Evolutionary conservation across 1,284 basidiomycete species (phyloP).

Genomic region (Takashimella tepidaria): DNA sequence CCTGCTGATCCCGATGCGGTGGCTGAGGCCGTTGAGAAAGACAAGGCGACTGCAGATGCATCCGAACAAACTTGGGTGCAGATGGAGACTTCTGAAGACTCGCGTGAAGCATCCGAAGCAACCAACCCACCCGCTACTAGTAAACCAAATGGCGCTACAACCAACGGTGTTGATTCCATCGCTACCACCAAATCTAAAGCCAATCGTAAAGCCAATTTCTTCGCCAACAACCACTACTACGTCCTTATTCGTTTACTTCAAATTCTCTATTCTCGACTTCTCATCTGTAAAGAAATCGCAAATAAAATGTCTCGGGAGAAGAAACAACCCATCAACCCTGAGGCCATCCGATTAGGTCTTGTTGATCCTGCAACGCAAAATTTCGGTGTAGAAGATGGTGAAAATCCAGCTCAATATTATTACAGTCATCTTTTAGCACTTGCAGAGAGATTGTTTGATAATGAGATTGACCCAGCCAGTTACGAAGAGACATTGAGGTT

Average conservation of each 20-base stretch:
- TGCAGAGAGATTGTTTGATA: slow-evolving; percentile 90
- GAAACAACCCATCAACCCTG: slow-evolving; percentile 53
- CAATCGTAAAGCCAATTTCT: slow-evolving; percentile 59
- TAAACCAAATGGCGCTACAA: slow-evolving; percentile 10
- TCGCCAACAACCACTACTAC: slow-evolving; percentile 90
- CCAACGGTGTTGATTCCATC: slow-evolving; percentile 1
- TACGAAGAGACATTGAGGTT: slow-evolving; percentile 95
- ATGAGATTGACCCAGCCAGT: slow-evolving; percentile 78
- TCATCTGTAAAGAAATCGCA: slow-evolving; percentile 67
- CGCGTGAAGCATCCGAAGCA: slow-evolving; percentile 19
- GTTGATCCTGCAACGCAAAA: slow-evolving; percentile 53
- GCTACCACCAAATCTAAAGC: slow-evolving; percentile 13
- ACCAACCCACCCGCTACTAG: not conserved
- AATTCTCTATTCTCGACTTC: slow-evolving; percentile 81
- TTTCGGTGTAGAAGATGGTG: slow-evolving; percentile 46
- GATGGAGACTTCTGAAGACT: slow-evolving; percentile 40
- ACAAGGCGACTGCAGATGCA: slow-evolving; percentile 31
- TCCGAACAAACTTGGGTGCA: slow-evolving; percentile 51
- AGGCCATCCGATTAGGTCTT: slow-evolving; percentile 59
- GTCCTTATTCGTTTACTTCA: slow-evolving; percentile 76
- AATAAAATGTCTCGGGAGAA: slow-evolving; percentile 48
- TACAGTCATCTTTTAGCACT: slow-evolving; percentile 86
- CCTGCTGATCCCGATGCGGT: slow-evolving; percentile 42
- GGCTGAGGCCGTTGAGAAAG: slow-evolving; percentile 45
- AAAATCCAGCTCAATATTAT: slow-evolving; percentile 59